Conservation (phyloP, 139 green algal genomes). For the Chlorella sp. region DNA sequence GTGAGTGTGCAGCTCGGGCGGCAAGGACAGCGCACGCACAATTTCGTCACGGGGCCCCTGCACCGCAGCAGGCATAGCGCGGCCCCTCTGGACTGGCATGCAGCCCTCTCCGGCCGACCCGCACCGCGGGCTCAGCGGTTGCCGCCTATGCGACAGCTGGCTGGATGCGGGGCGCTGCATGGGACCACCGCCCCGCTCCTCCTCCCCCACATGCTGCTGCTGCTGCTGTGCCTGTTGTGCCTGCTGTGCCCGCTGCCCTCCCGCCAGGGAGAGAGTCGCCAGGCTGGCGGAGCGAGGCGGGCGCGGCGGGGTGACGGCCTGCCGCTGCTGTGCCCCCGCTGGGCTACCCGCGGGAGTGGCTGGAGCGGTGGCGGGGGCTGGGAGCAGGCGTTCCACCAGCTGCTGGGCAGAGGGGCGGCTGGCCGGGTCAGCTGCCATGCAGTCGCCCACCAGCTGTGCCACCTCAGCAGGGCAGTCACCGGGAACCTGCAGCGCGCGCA, state of each 20-base stretch:
- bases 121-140: too few relatives aligned
- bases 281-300: neutral
- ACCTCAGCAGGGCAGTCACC: constrained; percentile 1
- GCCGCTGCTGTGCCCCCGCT: too few relatives aligned
- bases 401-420: neutral
- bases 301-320: too few relatives aligned
- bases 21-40: neutral
- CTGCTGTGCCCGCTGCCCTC: too few relatives aligned
- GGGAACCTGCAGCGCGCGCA: neutral
- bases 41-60: neutral
- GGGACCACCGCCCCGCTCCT: too few relatives aligned
- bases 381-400: constrained; percentile 1
- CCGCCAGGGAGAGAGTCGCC: neutral
- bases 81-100: too few relatives aligned
- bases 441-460: neutral
- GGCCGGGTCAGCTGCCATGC: neutral
- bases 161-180: too few relatives aligned
- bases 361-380: neutral
- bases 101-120: too few relatives aligned
- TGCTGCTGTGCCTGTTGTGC: too few relatives aligned
- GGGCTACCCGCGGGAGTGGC: neutral
- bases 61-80: too few relatives aligned
- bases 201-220: too few relatives aligned
- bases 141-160: too few relatives aligned
- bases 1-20: neutral